Evolutionary conservation across 2,329 filamentous ascomycete species (phyloP).

Genomic region (Diplodia scrobiculata): DNA sequence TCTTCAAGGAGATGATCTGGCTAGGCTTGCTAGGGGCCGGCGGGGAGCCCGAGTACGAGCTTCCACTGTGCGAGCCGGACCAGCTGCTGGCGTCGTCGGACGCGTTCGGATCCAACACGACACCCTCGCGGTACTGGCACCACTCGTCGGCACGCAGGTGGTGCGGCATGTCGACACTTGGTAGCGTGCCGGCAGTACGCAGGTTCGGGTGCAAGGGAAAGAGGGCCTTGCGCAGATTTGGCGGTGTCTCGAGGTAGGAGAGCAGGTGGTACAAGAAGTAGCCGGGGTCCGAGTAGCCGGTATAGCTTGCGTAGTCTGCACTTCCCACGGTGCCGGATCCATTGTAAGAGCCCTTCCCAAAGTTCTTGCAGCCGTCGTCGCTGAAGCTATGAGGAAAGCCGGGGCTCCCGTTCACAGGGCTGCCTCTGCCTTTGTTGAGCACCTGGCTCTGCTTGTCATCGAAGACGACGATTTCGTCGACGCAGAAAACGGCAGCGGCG

Average conservation of each 20-base stretch:
- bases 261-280: slow-evolving; percentile 80
- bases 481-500: slow-evolving; percentile 76
- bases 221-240: slow-evolving; percentile 73
- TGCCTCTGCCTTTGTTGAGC: slow-evolving; percentile 29
- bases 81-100: slow-evolving; percentile 13
- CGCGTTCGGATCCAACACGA: slow-evolving; percentile 54
- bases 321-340: slow-evolving; percentile 37
- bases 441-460: slow-evolving; percentile 62
- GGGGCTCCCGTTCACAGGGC: slow-evolving; percentile 29
- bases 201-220: slow-evolving; percentile 81
- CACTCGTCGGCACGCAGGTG: slow-evolving; percentile 76
- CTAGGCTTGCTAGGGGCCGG: slow-evolving; percentile 49
- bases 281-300: slow-evolving; percentile 60
- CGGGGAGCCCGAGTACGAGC: slow-evolving; percentile 17
- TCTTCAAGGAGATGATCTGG: slow-evolving; percentile 15
- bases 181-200: slow-evolving; percentile 69
- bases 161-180: slow-evolving; percentile 81
- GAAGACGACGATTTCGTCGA: slow-evolving; percentile 83
- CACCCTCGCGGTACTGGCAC: slow-evolving; percentile 77
- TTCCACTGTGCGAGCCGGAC: slow-evolving; percentile 18
- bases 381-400: slow-evolving; percentile 36
- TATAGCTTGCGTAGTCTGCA: slow-evolving; percentile 44
- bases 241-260: slow-evolving; percentile 80
- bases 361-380: slow-evolving; percentile 47
- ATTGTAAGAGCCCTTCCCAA: slow-evolving; percentile 37